phyloP scores from a whole-genome alignment of 2,329 filamentous ascomycete species.

The Emericellopsis atlantica region DNA sequence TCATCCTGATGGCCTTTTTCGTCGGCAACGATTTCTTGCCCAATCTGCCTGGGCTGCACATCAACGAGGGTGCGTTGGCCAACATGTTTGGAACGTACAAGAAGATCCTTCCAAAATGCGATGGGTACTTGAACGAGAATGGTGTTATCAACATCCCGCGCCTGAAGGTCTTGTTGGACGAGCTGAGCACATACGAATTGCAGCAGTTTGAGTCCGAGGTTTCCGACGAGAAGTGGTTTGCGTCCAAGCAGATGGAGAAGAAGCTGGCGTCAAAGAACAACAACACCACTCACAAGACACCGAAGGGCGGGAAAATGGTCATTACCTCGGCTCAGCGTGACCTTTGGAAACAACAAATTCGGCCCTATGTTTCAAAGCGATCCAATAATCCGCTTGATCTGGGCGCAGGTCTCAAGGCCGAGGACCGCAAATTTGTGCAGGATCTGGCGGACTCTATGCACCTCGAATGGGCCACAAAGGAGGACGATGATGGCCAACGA shows the following conservation, averaged over 20 bases:
- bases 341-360: constrained; percentile 68
- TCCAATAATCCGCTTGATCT: constrained; percentile 57
- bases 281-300: constrained; percentile 33
- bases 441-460: constrained; percentile 58
- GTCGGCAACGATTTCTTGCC: constrained; percentile 98
- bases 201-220: constrained; percentile 89
- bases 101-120: constrained; percentile 69
- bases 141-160: constrained; percentile 83
- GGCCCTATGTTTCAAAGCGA: constrained; percentile 67
- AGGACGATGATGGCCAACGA: constrained; percentile 41
- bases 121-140: constrained; percentile 92
- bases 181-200: constrained; percentile 79
- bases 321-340: constrained; percentile 72
- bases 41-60: constrained; percentile 89
- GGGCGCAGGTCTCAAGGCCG: constrained; percentile 58
- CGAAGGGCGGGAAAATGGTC: constrained; percentile 48
- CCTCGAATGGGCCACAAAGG: constrained; percentile 43
- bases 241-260: constrained; percentile 66
- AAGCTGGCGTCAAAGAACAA: constrained; percentile 36
- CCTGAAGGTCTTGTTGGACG: constrained; percentile 64
- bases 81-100: constrained; percentile 99
- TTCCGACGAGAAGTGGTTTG: constrained; percentile 83
- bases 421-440: constrained; percentile 87
- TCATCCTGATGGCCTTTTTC: constrained; percentile 99
- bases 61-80: constrained; percentile 93